Evolutionary conservation across 805 yeast genomes (phyloP), one percentile per base, ranked within the genome.

Genomic region (Candida sonorensis): DNA sequence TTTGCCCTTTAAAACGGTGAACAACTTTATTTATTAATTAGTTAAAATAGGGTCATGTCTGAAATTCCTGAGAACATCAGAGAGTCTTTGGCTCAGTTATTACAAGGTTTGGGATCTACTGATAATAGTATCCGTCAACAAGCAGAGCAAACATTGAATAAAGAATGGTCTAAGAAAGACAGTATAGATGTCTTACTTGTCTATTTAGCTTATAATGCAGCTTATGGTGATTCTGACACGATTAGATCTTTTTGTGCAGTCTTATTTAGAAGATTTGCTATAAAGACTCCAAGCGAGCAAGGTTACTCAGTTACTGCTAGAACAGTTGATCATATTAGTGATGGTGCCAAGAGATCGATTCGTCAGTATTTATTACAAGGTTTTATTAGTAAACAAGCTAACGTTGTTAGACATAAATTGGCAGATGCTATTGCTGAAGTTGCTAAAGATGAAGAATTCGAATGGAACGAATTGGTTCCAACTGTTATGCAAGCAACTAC

Each of bases 341-440:
- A 69, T 20, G 70, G 66, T 6, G 80, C 78, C 3, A 67, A 75
- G 37, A 55, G 50, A 23, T 81, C 80, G 49, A 75, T 90, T 31
- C 75, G 94, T 43, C 45, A 63, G 12, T 65, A 75, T 15, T 68
- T 90, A 23, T 65, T 88, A 43, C 70, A 70, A 37, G 97, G 96
- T 11, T 85, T 90, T 48, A 53, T 73, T 3, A 55, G 75, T 9
- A 78, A 69, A 38, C 85, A 80, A 53, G 63, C 81, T n/a, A 75
- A 75, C 40, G 75, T 73, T 41, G 86, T 86, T 20, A 77, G 97
- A 53, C 96, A 90, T 57, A 92, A 90, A 53, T 64, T 92, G 30
- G 79, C 96, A 2, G 98, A 92, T 64, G 94, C 95, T 7, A 81
- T 92, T 29, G 84, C 97, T 1, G 97, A 88, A 59, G 75, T 90